These are phyloP conservation scores for Boletus holoroseus DNA, from an alignment of 1,284 basidiomycete genomes.

Conservation along the genomic window DNA sequence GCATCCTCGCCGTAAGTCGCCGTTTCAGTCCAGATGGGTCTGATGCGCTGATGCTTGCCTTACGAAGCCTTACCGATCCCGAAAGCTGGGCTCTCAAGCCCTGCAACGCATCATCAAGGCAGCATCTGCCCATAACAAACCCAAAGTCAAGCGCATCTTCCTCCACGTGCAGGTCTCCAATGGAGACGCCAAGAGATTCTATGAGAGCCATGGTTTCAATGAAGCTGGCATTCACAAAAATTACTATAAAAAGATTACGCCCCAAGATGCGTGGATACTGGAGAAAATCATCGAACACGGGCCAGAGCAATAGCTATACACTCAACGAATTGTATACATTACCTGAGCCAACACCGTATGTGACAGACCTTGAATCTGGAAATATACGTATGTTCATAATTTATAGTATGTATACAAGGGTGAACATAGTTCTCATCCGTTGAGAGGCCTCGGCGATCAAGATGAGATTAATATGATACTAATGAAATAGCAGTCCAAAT, in stretches of 20 bases:
- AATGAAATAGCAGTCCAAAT: slow-evolving; percentile 19
- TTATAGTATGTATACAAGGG: slow-evolving; percentile 30
- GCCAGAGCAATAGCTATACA: slow-evolving; percentile 25
- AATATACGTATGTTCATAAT: slow-evolving; percentile 28
- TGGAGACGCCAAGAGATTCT: slow-evolving; percentile 64
- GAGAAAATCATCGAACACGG: slow-evolving; percentile 41
- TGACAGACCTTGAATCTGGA: slow-evolving; percentile 10
- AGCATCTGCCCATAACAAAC: slow-evolving; percentile 51
- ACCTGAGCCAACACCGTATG: slow-evolving; percentile 22
- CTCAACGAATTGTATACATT: slow-evolving; percentile 19
- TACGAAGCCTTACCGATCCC: slow-evolving; percentile 69
- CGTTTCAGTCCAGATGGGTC: slow-evolving; percentile 17
- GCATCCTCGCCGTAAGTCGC: slow-evolving; percentile 66
- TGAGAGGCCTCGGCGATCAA: slow-evolving; percentile 17
- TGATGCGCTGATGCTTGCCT: slow-evolving; percentile 13
- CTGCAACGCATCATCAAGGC: slow-evolving; percentile 60
- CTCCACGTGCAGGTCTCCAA: slow-evolving; percentile 78
- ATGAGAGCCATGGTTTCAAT: slow-evolving; percentile 71
- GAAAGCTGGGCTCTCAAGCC: slow-evolving; percentile 62
- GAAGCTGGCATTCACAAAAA: slow-evolving; percentile 57
- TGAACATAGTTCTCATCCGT: slow-evolving; percentile 16
- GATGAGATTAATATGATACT: slow-evolving; percentile 26
- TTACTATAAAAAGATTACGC: slow-evolving; percentile 79
- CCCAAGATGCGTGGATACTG: slow-evolving; percentile 75
- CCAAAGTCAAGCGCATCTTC: slow-evolving; percentile 62